A percentile compares a stretch with the other conserved stretches of the same genome.
Evolutionary conservation across 1,284 basidiomycete genomes (phyloP).

Genomic region (Tylopilus sp.): DNA sequence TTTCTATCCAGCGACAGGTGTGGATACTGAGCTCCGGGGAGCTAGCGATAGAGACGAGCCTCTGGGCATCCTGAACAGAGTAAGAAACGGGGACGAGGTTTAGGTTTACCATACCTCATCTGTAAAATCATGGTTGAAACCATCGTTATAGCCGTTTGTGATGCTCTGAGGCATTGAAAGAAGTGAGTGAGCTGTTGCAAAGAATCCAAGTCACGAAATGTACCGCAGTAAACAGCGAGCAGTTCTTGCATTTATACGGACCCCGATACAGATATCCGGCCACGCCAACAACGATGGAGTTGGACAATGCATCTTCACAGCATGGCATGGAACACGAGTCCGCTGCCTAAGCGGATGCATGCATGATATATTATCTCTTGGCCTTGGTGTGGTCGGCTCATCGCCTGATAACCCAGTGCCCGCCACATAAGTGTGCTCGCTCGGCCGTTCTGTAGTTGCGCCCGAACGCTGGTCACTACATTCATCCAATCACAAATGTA

Average conservation of each 20-base stretch:
- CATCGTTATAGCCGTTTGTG: conserved; percentile 14
- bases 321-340: conserved; percentile 24
- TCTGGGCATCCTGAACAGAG: conserved; percentile 24
- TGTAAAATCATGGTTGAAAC: conserved; percentile 32
- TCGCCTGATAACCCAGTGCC: not conserved
- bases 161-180: conserved; percentile 22
- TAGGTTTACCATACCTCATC: conserved; percentile 23
- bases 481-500: conserved; percentile 1
- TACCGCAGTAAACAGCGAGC: not conserved
- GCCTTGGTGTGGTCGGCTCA: conserved; percentile 10
- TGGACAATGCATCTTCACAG: conserved; percentile 16
- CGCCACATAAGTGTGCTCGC: conserved; percentile 13
- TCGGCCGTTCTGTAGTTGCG: not conserved
- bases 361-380: conserved; percentile 16
- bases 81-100: conserved; percentile 5
- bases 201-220: not conserved
- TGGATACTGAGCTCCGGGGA: conserved; percentile 27
- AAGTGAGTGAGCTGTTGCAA: not conserved
- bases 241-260: conserved; percentile 22
- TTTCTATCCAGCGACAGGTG: conserved; percentile 24
- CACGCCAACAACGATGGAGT: not conserved
- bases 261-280: not conserved
- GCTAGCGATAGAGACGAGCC: conserved; percentile 26
- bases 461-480: not conserved
- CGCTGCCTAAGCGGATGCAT: conserved; percentile 14